Evolutionary conservation across 2,329 filamentous ascomycete genomes (phyloP), one percentile per base, ranked within the genome.

Genomic region (Alternaria brassicae): DNA sequence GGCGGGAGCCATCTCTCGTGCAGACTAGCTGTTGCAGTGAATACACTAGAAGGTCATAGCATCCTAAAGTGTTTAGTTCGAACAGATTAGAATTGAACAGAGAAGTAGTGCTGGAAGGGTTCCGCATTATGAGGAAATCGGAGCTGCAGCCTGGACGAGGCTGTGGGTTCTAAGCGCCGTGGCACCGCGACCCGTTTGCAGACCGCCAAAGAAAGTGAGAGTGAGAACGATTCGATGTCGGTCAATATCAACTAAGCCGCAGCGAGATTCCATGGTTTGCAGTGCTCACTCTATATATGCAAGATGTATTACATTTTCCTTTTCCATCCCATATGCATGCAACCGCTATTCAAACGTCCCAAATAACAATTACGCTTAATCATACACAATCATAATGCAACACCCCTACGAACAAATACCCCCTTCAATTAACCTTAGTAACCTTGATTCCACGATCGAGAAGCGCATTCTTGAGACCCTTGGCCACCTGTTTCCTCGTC

Each of bases 401-500:
- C 50, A 56, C 55, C 49, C 13, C 12, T 57, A 34, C 48, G 34
- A 19, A 36, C 41, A 32, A 25, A 30, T 41, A 19, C n/a, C 27
- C 37, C 3, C 23, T 12, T 61, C 48, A 63, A 49, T 55, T 52
- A 4, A 73, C 63, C 40, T 39, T 70, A 9, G 70, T 74, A 37
- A 57, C 63, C 65, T 66, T 77, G 1, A 76, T 65, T 1, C 76
- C 75, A 39, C 74, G 69, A 41, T 72, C 65, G 55, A 75, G 58
- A 4, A 82, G 67, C 39, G 68, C 74, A 30, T 72, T 72, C 63
- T 72, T 76, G 56, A 83, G 56, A 19, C 70, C 74, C n/a, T 65
- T 68, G 15, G 79, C 69, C 23, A 82, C 77, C 40, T 72, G 70
- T 64, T 67, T 77, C 68, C 81, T 72, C 66, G 75, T 71, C 60